Base-by-base conservation (phyloP, 73 alveolate species). In the Uronychia binucleata region DNA sequence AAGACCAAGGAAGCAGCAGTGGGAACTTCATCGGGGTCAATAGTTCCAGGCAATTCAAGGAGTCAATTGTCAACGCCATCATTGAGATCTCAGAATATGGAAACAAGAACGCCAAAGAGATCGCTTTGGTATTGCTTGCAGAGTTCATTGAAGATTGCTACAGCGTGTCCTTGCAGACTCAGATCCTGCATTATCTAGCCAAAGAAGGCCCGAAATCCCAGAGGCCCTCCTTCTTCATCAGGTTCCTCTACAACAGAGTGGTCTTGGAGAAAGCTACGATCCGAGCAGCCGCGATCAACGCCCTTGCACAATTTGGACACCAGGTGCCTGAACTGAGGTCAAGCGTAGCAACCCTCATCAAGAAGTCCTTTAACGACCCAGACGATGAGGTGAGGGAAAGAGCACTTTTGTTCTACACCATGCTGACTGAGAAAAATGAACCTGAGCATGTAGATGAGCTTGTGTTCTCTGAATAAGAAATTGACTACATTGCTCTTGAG, bases 81-180 rank as follows among this genome's bases (percentile, higher is more conserved):
- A 88, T 96, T 27, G 90, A 96, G 89, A 89, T 93, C 58, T 81
- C 93, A 75, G 87, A 90, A 82, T 74, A 89, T 77, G 84, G 90
- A 79, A 75, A 86, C 74, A 80, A 90, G 77, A 31, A 75, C 32
- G 83, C 95, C 74, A 89, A 93, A 81, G 98, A 94, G 85, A 93
- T 86, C 67, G 95, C 98, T 0, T 75, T 97, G 86, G 78, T 96
- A 29, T 93, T 95, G 77, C 93, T 97, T 31, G 97, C 98, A 79
- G 99, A 97, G 92, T 95, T 94, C 81, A 96, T 97, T 58, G 98
- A 94, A 90, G 99, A 97, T 86, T 97, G 99, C 81, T 98, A 97
- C 80, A 93, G 92, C 84, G 97, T 95, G 83, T 90, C 90, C 81
- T 85, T 97, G 28, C 95, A 97, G 90, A 94, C 98, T 13, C 93